phyloP scores from a whole-genome alignment of 2,329 filamentous ascomycete species.

The Colletotrichum ledebouriae region DNA sequence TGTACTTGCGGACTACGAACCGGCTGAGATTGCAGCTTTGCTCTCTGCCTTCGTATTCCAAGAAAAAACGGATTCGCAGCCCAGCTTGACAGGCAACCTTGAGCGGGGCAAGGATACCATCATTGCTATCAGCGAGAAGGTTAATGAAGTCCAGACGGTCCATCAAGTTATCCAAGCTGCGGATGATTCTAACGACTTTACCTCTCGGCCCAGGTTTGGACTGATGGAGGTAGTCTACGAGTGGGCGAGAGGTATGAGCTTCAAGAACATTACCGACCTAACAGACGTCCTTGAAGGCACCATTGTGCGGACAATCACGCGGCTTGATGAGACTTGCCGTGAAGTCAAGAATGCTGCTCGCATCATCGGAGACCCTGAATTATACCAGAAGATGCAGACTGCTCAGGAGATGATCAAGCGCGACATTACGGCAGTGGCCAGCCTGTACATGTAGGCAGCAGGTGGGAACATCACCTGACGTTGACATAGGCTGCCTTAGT shows the following conservation, averaged over 20 bases:
- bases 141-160: constrained; percentile 88
- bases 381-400: constrained; percentile 97
- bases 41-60: constrained; percentile 97
- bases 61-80: constrained; percentile 89
- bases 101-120: constrained; percentile 88
- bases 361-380: constrained; percentile 91
- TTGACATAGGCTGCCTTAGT: no score
- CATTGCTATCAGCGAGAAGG: constrained; percentile 89
- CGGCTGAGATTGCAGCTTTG: constrained; percentile 94
- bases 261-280: constrained; percentile 96
- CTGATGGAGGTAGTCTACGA: constrained; percentile 98
- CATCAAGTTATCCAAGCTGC: constrained; percentile 92
- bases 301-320: constrained; percentile 93
- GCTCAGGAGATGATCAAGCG: constrained; percentile 98
- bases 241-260: constrained; percentile 97
- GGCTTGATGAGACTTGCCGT: constrained; percentile 94
- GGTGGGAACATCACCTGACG: neutral
- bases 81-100: constrained; percentile 84
- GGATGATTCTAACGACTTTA: constrained; percentile 94
- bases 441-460: constrained; percentile 80
- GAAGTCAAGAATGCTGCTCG: constrained; percentile 98
- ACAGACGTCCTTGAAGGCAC: constrained; percentile 98
- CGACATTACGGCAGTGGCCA: constrained; percentile 92
- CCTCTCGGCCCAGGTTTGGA: constrained; percentile 87
- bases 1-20: constrained; percentile 93